Evolutionary conservation across 371 early-diverging fungal species (phyloP).

Genomic region (Haplosporangium sp.): DNA sequence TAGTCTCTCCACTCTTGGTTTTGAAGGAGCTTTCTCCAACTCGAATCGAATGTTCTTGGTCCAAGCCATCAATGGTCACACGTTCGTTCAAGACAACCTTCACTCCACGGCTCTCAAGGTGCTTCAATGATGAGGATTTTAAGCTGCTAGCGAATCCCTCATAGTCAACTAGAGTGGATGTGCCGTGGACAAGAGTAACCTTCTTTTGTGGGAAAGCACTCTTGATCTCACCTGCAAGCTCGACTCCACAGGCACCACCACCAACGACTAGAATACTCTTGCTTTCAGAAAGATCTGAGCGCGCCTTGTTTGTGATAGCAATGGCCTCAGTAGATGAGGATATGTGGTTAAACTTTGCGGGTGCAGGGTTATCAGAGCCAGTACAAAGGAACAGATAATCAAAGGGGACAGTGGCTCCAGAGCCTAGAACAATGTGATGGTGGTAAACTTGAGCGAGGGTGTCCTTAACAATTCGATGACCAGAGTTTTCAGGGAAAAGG

Average conservation of each 20-base stretch:
- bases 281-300: conserved; percentile 67
- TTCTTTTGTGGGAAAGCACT: background rate
- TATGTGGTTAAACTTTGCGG: conserved; percentile 38
- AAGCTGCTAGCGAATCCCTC: conserved; percentile 58
- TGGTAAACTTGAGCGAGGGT: conserved; percentile 57
- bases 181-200: conserved; percentile 64
- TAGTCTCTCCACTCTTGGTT: conserved; percentile 52
- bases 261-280: conserved; percentile 69
- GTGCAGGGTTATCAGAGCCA: conserved; percentile 67
- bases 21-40: conserved; percentile 55
- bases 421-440: conserved; percentile 58
- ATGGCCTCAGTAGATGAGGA: conserved; percentile 47
- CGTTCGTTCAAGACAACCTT: conserved; percentile 72
- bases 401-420: conserved; percentile 65
- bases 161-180: conserved; percentile 58
- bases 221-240: conserved; percentile 56
- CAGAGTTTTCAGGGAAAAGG: conserved; percentile 55
- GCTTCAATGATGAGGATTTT: conserved; percentile 59
- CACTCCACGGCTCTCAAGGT: conserved; percentile 69
- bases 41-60: conserved; percentile 27
- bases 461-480: conserved; percentile 61
- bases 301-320: conserved; percentile 30
- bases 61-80: conserved; percentile 54
- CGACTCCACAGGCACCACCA: conserved; percentile 77
- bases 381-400: conserved; percentile 80